phyloP scores from a whole-genome alignment of 2,329 filamentous ascomycete genomes.

The Lecanicillium sp. region DNA sequence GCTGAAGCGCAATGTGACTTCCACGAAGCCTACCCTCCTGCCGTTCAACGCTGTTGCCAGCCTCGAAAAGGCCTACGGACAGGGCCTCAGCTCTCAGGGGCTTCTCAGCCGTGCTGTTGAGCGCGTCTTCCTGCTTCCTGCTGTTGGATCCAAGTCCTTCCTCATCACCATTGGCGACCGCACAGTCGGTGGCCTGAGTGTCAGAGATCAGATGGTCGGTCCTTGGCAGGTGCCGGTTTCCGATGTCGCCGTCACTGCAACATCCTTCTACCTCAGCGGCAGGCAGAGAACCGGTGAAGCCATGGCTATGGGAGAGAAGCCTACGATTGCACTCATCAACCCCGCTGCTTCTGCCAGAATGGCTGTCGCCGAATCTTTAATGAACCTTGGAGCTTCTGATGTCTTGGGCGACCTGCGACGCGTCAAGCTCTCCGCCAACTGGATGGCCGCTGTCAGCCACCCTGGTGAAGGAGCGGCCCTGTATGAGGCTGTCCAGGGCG shows the following conservation, averaged over 20 bases:
- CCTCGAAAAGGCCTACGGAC: conserved; percentile 57
- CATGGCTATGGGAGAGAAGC: conserved; percentile 97
- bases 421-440: conserved; percentile 89
- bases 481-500: conserved; percentile 89
- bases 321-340: conserved; percentile 80
- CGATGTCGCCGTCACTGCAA: conserved; percentile 87
- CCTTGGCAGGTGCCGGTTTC: conserved; percentile 93
- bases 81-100: conserved; percentile 41
- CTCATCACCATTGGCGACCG: conserved; percentile 94
- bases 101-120: conserved; percentile 61
- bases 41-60: conserved; percentile 62
- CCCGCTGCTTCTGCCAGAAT: conserved; percentile 87
- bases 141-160: conserved; percentile 95
- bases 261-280: conserved; percentile 58
- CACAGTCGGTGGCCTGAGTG: conserved; percentile 80
- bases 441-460: conserved; percentile 97
- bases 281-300: conserved; percentile 79
- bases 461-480: conserved; percentile 86
- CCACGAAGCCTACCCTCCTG: conserved; percentile 58
- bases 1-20: conserved; percentile 66
- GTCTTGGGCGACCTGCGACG: conserved; percentile 65
- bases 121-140: conserved; percentile 74
- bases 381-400: conserved; percentile 81
- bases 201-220: conserved; percentile 91
- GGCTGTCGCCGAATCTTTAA: conserved; percentile 87